These are phyloP conservation scores for Kluyveromyces lactis DNA, from an alignment of 805 yeast genomes.

Conservation along the genomic window DNA sequence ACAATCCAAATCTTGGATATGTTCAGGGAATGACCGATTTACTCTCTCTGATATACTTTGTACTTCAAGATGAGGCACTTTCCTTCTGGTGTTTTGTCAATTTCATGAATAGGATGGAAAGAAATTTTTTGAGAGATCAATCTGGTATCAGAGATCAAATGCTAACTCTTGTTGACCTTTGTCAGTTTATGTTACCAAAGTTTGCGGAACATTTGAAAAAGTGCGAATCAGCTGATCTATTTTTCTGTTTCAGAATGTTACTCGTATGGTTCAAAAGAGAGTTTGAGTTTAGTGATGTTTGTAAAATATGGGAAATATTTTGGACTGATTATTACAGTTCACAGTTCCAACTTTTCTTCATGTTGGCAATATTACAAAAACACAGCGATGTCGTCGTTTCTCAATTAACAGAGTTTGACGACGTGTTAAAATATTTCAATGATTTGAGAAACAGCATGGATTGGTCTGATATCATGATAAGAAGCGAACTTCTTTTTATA, in stretches of 20 bases:
- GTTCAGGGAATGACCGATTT: conserved; percentile 98
- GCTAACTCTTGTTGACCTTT: conserved; percentile 71
- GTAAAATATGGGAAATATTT: conserved; percentile 83
- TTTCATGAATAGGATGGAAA: conserved; percentile 91
- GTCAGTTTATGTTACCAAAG: conserved; percentile 85
- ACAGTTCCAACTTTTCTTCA: conserved; percentile 82
- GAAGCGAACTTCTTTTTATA: conserved; percentile 77
- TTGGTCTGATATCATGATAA: conserved; percentile 65
- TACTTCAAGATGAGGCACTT: conserved; percentile 58
- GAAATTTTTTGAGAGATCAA: conserved; percentile 86
- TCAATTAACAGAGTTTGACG: conserved; percentile 75
- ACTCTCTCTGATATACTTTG: conserved; percentile 72
- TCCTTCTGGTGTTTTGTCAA: conserved; percentile 84
- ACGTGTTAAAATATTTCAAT: conserved; percentile 86
- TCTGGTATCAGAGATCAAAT: conserved; percentile 89
- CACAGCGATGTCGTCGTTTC: conserved; percentile 70
- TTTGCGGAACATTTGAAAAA: conserved; percentile 74
- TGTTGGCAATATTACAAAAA: conserved; percentile 82
- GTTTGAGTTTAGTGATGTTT: conserved; percentile 66
- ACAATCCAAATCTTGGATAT: conserved; percentile 78
- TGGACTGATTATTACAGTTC: conserved; percentile 84
- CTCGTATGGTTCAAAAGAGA: conserved; percentile 95
- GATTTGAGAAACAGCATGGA: conserved; percentile 74
- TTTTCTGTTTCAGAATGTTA: conserved; percentile 91
- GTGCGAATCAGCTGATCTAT: conserved; percentile 83